Evolutionary conservation across 1,284 basidiomycete species (phyloP), one percentile per base, ranked within the genome.

Genomic region (Ganoderma boninense): DNA sequence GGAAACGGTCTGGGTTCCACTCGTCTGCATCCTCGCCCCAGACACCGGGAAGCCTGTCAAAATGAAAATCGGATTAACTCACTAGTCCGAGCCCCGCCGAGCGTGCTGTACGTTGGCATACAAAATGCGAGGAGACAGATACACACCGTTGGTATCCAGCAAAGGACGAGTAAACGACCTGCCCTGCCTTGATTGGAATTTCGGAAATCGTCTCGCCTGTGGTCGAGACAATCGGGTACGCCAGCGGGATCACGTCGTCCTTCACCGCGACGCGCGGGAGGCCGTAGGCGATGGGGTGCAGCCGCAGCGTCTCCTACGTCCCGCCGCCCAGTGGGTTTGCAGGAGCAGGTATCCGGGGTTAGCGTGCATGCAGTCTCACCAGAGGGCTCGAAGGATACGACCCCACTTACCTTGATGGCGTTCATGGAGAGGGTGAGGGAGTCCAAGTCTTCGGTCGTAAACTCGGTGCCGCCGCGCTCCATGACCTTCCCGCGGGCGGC

Each of bases 1-100:
- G 71, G 62, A 87, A 75, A 84, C 88, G 89, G n/a, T 87, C 85
- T 8, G 88, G 87, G 67, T 87, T 84, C 77, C 84, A 90, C 26
- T 75, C 72, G 64, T 88, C 78, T 2, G 88, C 83, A 70, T 90
- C 86, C 16, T 82, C 77, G 0, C 88, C 87, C 80, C 86, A 90
- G 1, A 89, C 73, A 1, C 79, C 74, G 8, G 75, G 73, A 13
- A 79, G 71, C 44, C 80, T 82, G 46, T 10, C 8, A 20, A 23
- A 64, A 5, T n/a, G 1, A 20, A n/a, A 44, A 32, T 23, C n/a
- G 35, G 11, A 32, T 26, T 14, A 4, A 44, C 2, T 32, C 2
- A 3, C 32, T 3, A 2, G 32, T 32, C 32, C 32, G 32, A 32
- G 32, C 32, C 32, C 32, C 29, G 29, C 29, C 29, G 29, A 32